phyloP scores from a whole-genome alignment of 176 grass and related monocot species.

The barley (Hordeum vulgare) region MorexV3_pseudomolecules_assembly NC_058522.1:505677409-505677908 shows the following conservation, averaged over 20 bases:
- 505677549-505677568: background rate
- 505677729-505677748: background rate
- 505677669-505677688: background rate
- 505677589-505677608: background rate
- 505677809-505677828: conserved; percentile 36
- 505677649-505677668: conserved; percentile 66
- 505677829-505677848: conserved; percentile 44
- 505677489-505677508: background rate
- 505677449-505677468: background rate
- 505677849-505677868: background rate
- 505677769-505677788: background rate
- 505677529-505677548: background rate
- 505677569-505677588: background rate
- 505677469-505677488: background rate
- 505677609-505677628: conserved; percentile 35
- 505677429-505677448: background rate
- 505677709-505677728: conserved; percentile 43
- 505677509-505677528: background rate
- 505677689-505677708: background rate
- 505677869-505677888: background rate
- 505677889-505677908: conserved; percentile 25
- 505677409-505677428: background rate
- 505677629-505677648: conserved; percentile 45
- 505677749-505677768: background rate
- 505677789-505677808: conserved; percentile 20